Conservation (phyloP, 2,329 filamentous ascomycete genomes). For the Penicillium freii region DNA sequence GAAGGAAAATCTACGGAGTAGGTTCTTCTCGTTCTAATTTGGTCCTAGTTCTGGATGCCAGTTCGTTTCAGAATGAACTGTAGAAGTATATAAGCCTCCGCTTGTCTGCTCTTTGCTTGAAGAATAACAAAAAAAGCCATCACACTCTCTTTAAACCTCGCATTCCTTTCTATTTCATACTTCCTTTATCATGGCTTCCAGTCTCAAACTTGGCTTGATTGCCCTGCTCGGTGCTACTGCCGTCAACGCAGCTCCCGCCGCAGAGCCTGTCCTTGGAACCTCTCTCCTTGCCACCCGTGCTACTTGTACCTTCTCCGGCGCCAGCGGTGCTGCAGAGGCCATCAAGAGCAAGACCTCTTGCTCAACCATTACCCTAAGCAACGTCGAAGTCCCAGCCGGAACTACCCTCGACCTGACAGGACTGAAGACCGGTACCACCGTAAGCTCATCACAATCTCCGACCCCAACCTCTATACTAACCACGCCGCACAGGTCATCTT, state of each 20-base stretch:
- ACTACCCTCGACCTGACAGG: neutral
- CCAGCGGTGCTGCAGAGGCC: neutral
- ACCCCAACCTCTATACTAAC: neutral
- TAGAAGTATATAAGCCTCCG: neutral
- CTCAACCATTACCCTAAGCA: neutral
- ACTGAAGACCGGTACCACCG: neutral
- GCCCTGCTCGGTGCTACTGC: neutral
- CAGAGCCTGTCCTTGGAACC: neutral
- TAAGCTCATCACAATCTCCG: neutral
- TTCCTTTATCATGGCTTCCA: neutral
- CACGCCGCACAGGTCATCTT: conserved; percentile 52
- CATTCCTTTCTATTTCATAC: neutral
- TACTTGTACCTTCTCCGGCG: neutral
- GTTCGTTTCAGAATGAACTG: neutral
- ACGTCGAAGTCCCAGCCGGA: neutral
- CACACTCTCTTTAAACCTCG: neutral
- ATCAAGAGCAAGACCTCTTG: neutral
- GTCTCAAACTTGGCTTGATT: neutral
- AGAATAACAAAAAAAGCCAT: neutral
- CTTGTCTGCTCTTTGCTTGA: neutral
- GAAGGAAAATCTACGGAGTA: neutral
- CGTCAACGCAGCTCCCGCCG: neutral
- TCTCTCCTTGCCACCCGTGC: neutral
- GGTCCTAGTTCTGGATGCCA: neutral
- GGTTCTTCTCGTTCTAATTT: neutral